These are phyloP conservation scores for Orbilia brochopaga DNA, from an alignment of 2,329 filamentous ascomycete genomes.

Conservation along the genomic window DNA sequence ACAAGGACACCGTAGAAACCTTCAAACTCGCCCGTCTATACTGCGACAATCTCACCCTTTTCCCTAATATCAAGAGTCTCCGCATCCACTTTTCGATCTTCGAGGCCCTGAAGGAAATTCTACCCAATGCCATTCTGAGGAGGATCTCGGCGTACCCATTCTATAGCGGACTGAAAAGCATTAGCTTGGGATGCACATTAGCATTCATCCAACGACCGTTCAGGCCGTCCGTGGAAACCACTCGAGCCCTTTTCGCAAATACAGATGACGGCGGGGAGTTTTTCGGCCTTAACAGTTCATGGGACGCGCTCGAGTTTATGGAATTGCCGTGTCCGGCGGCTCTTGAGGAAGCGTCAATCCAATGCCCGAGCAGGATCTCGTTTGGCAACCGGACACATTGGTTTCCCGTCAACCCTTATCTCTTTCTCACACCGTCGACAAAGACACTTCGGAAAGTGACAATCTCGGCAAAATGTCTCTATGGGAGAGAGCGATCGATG, in stretches of 20 bases:
- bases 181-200: conserved; percentile 11
- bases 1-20: background rate
- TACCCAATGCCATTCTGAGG: conserved; percentile 14
- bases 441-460: background rate
- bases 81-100: conserved; percentile 1
- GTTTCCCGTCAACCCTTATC: background rate
- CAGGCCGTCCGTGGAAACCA: conserved; percentile 2
- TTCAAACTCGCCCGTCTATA: background rate
- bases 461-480: background rate
- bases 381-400: background rate
- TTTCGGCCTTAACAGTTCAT: conserved; percentile 3
- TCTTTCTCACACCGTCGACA: background rate
- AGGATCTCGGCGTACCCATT: conserved; percentile 10
- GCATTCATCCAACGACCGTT: no score
- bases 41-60: background rate
- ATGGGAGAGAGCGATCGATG: background rate
- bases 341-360: conserved; percentile 7
- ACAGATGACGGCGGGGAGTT: background rate
- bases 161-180: conserved; percentile 5
- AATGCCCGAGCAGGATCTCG: background rate
- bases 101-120: conserved; percentile 6
- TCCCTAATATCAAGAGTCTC: conserved; percentile 7
- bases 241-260: conserved; percentile 5
- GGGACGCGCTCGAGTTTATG: background rate
- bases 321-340: background rate